Evolutionary conservation across 257 asterid species (phyloP).

Genomic region (Forsythia suspensa): DNA sequence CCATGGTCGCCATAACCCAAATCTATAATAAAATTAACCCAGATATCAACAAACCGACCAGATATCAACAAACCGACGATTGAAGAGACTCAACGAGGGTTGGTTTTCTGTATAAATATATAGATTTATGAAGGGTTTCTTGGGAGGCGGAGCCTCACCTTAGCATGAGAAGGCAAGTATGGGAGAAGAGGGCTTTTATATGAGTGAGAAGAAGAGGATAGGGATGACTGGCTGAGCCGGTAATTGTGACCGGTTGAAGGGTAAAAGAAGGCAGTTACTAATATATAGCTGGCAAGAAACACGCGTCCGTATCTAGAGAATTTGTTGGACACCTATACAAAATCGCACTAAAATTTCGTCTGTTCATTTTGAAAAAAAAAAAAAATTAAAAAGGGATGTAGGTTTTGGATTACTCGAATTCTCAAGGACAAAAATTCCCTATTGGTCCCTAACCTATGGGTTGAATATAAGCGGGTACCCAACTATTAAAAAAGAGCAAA

Average conservation of each 20-base stretch:
- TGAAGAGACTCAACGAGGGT: too few relatives aligned
- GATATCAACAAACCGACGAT: too few relatives aligned
- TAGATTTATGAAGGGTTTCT: background rate
- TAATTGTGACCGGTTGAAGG: constrained; percentile 21
- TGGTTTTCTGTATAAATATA: background rate
- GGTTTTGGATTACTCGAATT: too few relatives aligned
- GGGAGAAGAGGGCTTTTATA: constrained; percentile 32
- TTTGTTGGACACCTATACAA: constrained; percentile 27
- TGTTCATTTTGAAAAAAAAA: too few relatives aligned
- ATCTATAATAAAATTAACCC: too few relatives aligned
- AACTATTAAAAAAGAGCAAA: too few relatives aligned
- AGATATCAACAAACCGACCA: too few relatives aligned
- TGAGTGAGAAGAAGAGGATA: constrained; percentile 31
- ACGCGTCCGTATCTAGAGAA: constrained; percentile 38
- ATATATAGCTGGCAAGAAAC: constrained; percentile 53
- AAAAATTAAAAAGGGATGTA: too few relatives aligned
- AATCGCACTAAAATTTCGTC: constrained; percentile 5
- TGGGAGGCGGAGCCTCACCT: constrained; percentile 46
- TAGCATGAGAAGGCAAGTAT: constrained; percentile 10
- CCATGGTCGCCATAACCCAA: constrained; percentile 33
- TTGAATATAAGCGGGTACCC: too few relatives aligned
- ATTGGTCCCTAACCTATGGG: too few relatives aligned
- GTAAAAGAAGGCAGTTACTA: constrained; percentile 35
- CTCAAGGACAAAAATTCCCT: too few relatives aligned
- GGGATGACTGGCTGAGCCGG: constrained; percentile 45